Percentiles rank a stretch among this genome's conserved stretches.
Conservation (phyloP, 331 rosid genomes). For the Malus hybrid region DNA sequence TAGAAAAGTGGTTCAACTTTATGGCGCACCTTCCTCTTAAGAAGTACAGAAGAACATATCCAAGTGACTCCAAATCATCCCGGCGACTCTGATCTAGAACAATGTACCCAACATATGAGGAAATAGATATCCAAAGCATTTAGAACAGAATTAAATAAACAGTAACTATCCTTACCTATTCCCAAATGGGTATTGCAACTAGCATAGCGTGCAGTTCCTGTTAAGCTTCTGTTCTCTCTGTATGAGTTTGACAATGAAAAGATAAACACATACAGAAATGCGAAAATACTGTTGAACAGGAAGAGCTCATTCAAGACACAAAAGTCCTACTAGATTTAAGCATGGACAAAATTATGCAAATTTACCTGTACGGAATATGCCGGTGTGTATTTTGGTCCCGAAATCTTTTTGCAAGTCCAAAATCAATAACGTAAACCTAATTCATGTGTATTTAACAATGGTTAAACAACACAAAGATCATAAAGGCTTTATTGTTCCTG, state of each 20-base stretch:
- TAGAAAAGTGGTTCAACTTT: neutral
- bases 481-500: constrained; percentile 6
- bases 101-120: constrained; percentile 18
- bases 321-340: neutral
- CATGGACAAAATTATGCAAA: neutral
- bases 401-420: constrained; percentile 63
- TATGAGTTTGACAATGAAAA: neutral
- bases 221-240: constrained; percentile 64
- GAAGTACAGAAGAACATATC: constrained; percentile 64
- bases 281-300: neutral
- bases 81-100: constrained; percentile 65
- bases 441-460: neutral
- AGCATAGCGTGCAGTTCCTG: constrained; percentile 74
- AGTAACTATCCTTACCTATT: constrained; percentile 33
- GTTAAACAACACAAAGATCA: neutral
- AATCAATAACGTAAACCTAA: constrained; percentile 62
- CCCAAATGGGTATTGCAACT: constrained; percentile 74
- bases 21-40: constrained; percentile 54
- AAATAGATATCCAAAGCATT: neutral
- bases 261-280: neutral
- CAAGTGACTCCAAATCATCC: constrained; percentile 77
- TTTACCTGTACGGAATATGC: constrained; percentile 63
- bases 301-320: neutral
- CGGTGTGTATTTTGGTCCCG: constrained; percentile 39
- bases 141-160: neutral